These are phyloP conservation scores for Podaxis carcinomalis DNA, from an alignment of 768 basidiomycete genomes.

Conservation along the genomic window DNA sequence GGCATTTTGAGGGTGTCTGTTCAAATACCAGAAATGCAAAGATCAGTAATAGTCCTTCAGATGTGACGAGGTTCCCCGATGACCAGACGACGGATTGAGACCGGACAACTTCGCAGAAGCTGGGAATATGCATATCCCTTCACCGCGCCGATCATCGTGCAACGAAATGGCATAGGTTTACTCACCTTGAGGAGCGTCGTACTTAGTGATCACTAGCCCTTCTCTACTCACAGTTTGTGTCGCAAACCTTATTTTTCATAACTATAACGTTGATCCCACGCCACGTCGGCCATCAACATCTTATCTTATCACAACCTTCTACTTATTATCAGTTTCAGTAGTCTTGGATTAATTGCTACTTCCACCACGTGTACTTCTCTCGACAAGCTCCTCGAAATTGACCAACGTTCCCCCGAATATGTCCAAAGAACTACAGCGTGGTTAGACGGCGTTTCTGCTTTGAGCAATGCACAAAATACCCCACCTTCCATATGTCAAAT, in stretches of 20 bases:
- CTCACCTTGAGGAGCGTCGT: slow-evolving; percentile 44
- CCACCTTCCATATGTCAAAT: slow-evolving; percentile 83
- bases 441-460: not conserved
- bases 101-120: not conserved
- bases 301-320: slow-evolving; percentile 22
- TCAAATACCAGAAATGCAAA: not conserved
- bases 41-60: slow-evolving; percentile 13
- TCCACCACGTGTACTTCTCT: slow-evolving; percentile 17
- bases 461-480: not conserved
- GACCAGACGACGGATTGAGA: not conserved
- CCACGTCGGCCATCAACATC: slow-evolving; percentile 15
- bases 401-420: slow-evolving; percentile 70
- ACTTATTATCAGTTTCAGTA: not conserved
- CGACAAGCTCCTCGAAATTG: slow-evolving; percentile 52
- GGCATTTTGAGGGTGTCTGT: slow-evolving; percentile 59
- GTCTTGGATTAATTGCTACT: not conserved
- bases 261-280: slow-evolving; percentile 41
- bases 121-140: not conserved
- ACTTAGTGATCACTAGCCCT: slow-evolving; percentile 30
- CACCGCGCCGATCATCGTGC: not conserved
- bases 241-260: slow-evolving; percentile 40
- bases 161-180: slow-evolving; percentile 19
- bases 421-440: slow-evolving; percentile 43
- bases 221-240: slow-evolving; percentile 25
- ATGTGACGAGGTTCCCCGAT: slow-evolving; percentile 3